Base-by-base conservation (phyloP, 306 rosid species). In the Lathyrus oleraceus region DNA sequence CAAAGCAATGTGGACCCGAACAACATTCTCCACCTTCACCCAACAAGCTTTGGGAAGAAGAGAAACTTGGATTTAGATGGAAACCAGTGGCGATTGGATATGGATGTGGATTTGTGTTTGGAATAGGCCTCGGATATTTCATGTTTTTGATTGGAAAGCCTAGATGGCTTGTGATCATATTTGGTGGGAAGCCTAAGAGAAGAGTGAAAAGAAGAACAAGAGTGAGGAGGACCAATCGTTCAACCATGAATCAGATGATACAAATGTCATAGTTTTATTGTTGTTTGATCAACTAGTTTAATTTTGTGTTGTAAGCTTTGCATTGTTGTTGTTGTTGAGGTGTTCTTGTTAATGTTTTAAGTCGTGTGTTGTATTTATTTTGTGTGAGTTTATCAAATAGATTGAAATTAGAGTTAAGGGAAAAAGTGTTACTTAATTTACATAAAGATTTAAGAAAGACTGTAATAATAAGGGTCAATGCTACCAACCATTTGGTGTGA, bases 71-170 rank as follows among this genome's bases (percentile, higher is more conserved):
- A 61, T 65, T 82, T 71, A 76, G 74, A 17, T 79, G 84, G 87
- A 64, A 81, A 44, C 27, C 61, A 11, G 70, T 75, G 30, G 69
- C 73, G 1, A 38, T 71, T 8, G 83, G 81, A 57, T 84, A 77
- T 63, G 85, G 77, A 71, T 74, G 81, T 76, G 81, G 79, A 68
- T 8, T 65, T 8, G 61, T 76, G 4, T n/a, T 80, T 54, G 79
- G 81, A 65, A 17, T 77, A 6, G 60, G 72, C 0, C 1, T 70
- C 16, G 83, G 79, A 73, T 70, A 61, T 51, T 43, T 14, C 19
- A 30, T 80, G 23, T 23, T 80, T 14, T 32, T 13, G 8, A 39
- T 4, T 2, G 64, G 59, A 12, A 73, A 44, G 25, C 65, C 78
- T 5, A 53, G 67, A 43, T 70, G 75, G 78, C 38, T 61, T 10